Conservation (phyloP, 805 yeast genomes). For the Priceomyces fermenticarens region DNA sequence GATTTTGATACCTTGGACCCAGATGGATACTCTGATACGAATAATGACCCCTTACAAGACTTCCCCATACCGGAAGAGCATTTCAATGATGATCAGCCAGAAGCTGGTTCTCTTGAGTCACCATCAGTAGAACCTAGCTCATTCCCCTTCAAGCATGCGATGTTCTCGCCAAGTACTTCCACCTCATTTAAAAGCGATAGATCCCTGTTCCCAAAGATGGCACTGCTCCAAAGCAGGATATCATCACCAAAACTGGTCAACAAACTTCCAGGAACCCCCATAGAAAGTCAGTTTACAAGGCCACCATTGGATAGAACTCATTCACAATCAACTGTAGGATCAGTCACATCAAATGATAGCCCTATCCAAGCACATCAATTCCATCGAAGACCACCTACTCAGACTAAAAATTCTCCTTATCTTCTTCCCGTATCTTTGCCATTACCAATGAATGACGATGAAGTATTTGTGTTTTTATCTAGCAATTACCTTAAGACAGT, state of each 20-base stretch:
- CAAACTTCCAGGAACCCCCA: background rate
- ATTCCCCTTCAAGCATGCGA: background rate
- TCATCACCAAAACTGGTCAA: slow-evolving; percentile 17
- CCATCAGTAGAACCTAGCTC: background rate
- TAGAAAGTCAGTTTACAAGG: slow-evolving; percentile 8
- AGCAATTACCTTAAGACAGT: slow-evolving; percentile 45
- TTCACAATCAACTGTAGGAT: slow-evolving; percentile 37
- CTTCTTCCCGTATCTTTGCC: slow-evolving; percentile 43
- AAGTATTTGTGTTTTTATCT: slow-evolving; percentile 47
- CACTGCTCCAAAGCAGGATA: slow-evolving; percentile 4
- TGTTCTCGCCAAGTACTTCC: background rate
- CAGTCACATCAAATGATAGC: slow-evolving; percentile 18
- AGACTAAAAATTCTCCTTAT: slow-evolving; percentile 29
- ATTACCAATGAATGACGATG: slow-evolving; percentile 39
- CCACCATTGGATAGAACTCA: slow-evolving; percentile 31
- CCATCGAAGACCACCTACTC: slow-evolving; percentile 8
- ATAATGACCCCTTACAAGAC: background rate
- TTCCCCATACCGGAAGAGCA: background rate
- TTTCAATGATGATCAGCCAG: background rate
- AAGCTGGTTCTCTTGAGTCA: background rate
- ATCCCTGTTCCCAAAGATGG: background rate
- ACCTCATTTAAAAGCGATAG: background rate
- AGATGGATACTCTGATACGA: slow-evolving; percentile 1
- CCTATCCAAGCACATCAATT: slow-evolving; percentile 7
- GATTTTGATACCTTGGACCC: slow-evolving; percentile 33